Percentiles rank a stretch among this genome's conserved stretches.
Conservation (phyloP, 1,284 basidiomycete species). For the Leccinum olivaceoglutinosum region DNA sequence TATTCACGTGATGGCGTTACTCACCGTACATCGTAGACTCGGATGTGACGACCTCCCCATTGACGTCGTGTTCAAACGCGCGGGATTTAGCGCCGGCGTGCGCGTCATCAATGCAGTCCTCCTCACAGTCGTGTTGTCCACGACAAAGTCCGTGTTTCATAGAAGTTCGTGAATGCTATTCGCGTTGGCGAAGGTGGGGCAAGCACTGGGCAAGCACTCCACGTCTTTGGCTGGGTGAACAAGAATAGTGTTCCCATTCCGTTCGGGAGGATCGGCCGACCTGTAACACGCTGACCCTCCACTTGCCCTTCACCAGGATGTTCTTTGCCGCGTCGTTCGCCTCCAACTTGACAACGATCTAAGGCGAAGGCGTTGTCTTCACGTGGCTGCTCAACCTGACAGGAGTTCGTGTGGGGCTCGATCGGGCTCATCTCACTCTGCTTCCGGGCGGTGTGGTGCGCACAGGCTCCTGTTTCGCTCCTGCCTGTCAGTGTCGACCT, state of each 20-base stretch:
- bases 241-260: constrained; percentile 59
- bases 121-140: constrained; percentile 61
- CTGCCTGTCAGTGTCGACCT: constrained; percentile 39
- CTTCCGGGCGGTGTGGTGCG: constrained; percentile 42
- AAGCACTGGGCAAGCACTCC: constrained; percentile 33
- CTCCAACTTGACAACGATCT: constrained; percentile 46
- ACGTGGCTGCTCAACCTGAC: constrained; percentile 63
- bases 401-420: constrained; percentile 59
- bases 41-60: constrained; percentile 45
- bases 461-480: constrained; percentile 40
- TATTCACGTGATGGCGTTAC: background rate
- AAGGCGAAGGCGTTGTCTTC: constrained; percentile 50
- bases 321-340: constrained; percentile 43
- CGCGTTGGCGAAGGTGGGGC: constrained; percentile 43
- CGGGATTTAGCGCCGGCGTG: constrained; percentile 52
- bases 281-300: constrained; percentile 1
- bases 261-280: background rate
- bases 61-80: constrained; percentile 57
- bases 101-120: constrained; percentile 57
- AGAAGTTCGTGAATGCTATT: constrained; percentile 59
- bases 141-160: constrained; percentile 58
- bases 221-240: constrained; percentile 47
- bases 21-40: constrained; percentile 30
- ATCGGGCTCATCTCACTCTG: constrained; percentile 52
- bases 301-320: constrained; percentile 28